Evolutionary conservation across 352 stramenopile genomes (phyloP).

Genomic region (Elongisporangium anandrum): DNA sequence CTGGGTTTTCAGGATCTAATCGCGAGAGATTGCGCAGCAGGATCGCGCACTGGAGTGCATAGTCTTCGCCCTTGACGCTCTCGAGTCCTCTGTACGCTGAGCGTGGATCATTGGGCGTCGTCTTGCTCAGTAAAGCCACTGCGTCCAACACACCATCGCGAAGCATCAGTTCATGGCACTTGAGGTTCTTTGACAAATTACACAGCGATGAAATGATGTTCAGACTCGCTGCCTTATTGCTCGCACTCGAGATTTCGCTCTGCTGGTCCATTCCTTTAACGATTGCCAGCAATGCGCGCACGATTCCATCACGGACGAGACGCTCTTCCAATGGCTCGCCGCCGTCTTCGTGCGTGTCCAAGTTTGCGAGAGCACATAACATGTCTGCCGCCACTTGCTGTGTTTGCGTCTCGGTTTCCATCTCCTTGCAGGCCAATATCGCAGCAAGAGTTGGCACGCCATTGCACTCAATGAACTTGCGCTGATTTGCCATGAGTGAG

Average conservation of each 20-base stretch:
- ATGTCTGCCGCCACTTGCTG: slow-evolving; percentile 56
- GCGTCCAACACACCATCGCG: slow-evolving; percentile 63
- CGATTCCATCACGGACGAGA: slow-evolving; percentile 71
- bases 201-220: slow-evolving; percentile 66
- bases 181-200: slow-evolving; percentile 50
- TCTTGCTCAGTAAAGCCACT: slow-evolving; percentile 40
- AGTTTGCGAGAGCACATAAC: slow-evolving; percentile 59
- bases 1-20: slow-evolving; percentile 16
- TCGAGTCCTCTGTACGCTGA: slow-evolving; percentile 57
- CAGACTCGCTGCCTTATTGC: slow-evolving; percentile 39
- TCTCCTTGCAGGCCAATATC: slow-evolving; percentile 41
- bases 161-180: slow-evolving; percentile 72
- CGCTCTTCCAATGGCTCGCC: slow-evolving; percentile 39
- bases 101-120: slow-evolving; percentile 30
- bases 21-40: slow-evolving; percentile 65
- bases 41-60: slow-evolving; percentile 61
- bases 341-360: slow-evolving; percentile 15
- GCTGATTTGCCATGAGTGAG: slow-evolving; percentile 45
- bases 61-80: slow-evolving; percentile 56
- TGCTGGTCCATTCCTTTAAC: slow-evolving; percentile 21
- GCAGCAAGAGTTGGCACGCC: slow-evolving; percentile 61
- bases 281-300: slow-evolving; percentile 57
- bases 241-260: slow-evolving; percentile 9
- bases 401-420: slow-evolving; percentile 41
- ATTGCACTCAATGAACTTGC: slow-evolving; percentile 54